These are phyloP conservation scores for Arabidopsis hybrid DNA, from an alignment of 441 rosid genomes.

Conservation along the genomic window DNA sequence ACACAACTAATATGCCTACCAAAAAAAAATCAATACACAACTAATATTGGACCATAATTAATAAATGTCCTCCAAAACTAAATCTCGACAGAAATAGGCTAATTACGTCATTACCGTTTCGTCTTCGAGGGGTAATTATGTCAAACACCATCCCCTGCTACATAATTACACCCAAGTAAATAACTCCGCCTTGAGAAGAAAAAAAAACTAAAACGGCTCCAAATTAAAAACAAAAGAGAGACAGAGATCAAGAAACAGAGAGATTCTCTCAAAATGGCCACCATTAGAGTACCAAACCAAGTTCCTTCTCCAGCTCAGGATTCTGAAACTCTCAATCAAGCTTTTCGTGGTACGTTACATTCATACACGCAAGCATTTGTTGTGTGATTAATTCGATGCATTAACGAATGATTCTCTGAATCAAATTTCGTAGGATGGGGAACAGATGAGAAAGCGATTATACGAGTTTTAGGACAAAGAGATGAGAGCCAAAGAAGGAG, in stretches of 20 bases:
- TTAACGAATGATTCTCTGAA: background rate
- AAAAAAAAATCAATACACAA: no score
- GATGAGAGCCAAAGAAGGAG: conserved; percentile 72
- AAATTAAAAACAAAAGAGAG: conserved; percentile 7
- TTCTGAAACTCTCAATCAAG: conserved; percentile 58
- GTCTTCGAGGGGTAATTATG: conserved; percentile 13
- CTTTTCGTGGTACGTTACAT: conserved; percentile 65
- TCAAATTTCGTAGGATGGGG: conserved; percentile 60
- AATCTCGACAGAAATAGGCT: conserved; percentile 21
- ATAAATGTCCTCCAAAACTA: conserved; percentile 1
- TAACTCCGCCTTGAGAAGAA: conserved; percentile 8
- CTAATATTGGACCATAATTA: background rate
- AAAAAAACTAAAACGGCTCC: conserved; percentile 14
- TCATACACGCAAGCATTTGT: conserved; percentile 1
- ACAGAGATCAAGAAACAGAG: conserved; percentile 14
- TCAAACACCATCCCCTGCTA: background rate
- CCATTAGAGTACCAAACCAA: conserved; percentile 64
- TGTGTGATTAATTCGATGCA: background rate
- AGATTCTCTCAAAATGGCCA: conserved; percentile 54
- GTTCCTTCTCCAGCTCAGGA: conserved; percentile 82
- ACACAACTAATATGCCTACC: no score
- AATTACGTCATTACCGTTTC: conserved; percentile 27
- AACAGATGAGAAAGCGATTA: conserved; percentile 74
- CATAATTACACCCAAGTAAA: conserved; percentile 22
- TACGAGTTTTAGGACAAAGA: conserved; percentile 69